Conservation (phyloP, 495 filamentous ascomycete genomes). For the Glutinoglossum americanum region DNA sequence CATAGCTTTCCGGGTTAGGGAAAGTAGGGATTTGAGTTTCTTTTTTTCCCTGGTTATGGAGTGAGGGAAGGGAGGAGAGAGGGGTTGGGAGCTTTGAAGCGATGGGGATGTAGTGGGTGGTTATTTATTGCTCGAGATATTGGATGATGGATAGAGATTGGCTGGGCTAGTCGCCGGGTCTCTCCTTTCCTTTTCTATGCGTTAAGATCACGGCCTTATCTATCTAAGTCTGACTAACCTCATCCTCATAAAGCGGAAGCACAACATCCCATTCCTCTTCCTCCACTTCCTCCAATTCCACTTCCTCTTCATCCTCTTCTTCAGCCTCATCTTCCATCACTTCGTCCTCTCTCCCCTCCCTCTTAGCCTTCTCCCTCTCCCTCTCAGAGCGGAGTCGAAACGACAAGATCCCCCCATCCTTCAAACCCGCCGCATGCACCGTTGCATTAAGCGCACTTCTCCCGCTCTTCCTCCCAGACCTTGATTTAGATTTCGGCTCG, state of each 20-base stretch:
- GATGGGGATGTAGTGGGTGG: too few relatives aligned
- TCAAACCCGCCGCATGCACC: conserved; percentile 28
- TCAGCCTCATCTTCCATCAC: conserved; percentile 16
- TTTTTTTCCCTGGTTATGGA: too few relatives aligned
- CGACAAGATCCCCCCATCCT: conserved; percentile 41
- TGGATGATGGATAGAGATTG: too few relatives aligned
- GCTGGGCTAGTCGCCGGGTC: too few relatives aligned
- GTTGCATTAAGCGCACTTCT: conserved; percentile 15
- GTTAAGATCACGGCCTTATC: background rate
- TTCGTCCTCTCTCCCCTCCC: conserved; percentile 3
- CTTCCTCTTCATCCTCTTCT: conserved; percentile 28
- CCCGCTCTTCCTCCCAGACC: conserved; percentile 10
- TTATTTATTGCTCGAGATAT: too few relatives aligned
- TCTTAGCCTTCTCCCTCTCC: conserved; percentile 4
- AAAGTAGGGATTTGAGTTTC: too few relatives aligned
- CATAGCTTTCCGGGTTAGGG: too few relatives aligned
- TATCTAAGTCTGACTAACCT: conserved; percentile 6
- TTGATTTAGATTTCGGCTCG: conserved; percentile 10
- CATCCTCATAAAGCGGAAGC: conserved; percentile 36
- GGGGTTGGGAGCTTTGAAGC: too few relatives aligned
- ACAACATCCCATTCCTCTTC: background rate
- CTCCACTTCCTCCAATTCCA: conserved; percentile 47
- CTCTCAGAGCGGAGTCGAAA: conserved; percentile 31
- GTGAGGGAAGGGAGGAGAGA: too few relatives aligned
- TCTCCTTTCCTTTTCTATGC: too few relatives aligned